A percentile compares a stretch with the other conserved stretches of the same genome.
These are phyloP conservation scores for Gyrodon lividus DNA, from an alignment of 768 basidiomycete species.

Conservation along the genomic window DNA sequence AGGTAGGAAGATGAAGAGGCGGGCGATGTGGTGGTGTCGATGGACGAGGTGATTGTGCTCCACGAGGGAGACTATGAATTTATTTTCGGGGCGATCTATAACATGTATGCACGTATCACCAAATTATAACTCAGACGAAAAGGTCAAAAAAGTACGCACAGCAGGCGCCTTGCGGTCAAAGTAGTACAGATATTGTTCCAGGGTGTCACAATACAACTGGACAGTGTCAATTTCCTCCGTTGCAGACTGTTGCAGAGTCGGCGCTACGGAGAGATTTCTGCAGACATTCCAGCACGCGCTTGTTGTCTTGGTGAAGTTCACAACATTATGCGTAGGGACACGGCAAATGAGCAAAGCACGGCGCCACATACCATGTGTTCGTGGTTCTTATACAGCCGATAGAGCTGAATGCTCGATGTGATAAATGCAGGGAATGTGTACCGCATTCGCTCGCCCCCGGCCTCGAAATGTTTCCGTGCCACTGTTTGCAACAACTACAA, in stretches of 20 bases:
- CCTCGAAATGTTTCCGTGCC: slow-evolving; percentile 85
- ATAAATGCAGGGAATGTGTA: slow-evolving; percentile 97
- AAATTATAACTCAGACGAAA: background rate
- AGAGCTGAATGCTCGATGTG: slow-evolving; percentile 88
- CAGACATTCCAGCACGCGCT: slow-evolving; percentile 94
- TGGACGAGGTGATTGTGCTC: slow-evolving; percentile 93
- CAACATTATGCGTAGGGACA: background rate
- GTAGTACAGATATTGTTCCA: slow-evolving; percentile 96
- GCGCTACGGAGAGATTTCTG: slow-evolving; percentile 97
- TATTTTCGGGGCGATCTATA: slow-evolving; percentile 87
- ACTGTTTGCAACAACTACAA: slow-evolving; percentile 83
- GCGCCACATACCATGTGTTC: slow-evolving; percentile 70
- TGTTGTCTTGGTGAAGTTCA: slow-evolving; percentile 84
- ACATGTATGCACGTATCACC: background rate
- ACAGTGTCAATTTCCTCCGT: slow-evolving; percentile 97
- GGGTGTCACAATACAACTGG: slow-evolving; percentile 92
- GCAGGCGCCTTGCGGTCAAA: slow-evolving; percentile 91
- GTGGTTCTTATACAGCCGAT: slow-evolving; percentile 83
- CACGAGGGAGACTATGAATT: slow-evolving; percentile 95
- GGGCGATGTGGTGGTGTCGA: slow-evolving; percentile 85
- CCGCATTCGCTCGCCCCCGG: slow-evolving; percentile 92
- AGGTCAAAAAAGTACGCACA: slow-evolving; percentile 47
- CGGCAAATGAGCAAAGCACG: background rate
- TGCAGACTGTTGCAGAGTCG: slow-evolving; percentile 89
- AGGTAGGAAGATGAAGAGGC: slow-evolving; percentile 49